These are phyloP conservation scores for Trichophyton equinum DNA, from an alignment of 2,329 filamentous ascomycete genomes.

Conservation along the genomic window DNA sequence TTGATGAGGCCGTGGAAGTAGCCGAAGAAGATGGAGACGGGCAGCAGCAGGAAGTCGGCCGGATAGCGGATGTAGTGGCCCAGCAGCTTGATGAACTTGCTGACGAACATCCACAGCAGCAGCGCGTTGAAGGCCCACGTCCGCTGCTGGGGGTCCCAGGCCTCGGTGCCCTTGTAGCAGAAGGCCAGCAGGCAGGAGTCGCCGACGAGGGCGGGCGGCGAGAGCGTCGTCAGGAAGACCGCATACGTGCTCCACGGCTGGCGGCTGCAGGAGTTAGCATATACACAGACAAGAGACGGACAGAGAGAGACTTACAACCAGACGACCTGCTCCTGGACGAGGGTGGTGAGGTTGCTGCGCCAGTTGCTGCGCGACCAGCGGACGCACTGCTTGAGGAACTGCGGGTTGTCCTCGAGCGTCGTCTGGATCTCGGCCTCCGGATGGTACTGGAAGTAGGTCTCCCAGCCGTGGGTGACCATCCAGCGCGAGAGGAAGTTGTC, in stretches of 20 bases:
- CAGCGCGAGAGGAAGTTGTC: constrained; percentile 97
- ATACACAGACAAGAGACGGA: background rate
- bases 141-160: constrained; percentile 45
- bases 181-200: constrained; percentile 62
- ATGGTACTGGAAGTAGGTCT: constrained; percentile 92
- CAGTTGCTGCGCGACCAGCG: constrained; percentile 96
- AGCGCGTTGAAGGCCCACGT: constrained; percentile 48
- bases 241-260: constrained; percentile 92
- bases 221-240: constrained; percentile 82
- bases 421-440: constrained; percentile 83
- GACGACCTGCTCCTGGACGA: constrained; percentile 71
- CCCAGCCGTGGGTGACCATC: constrained; percentile 84
- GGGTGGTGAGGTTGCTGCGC: constrained; percentile 88
- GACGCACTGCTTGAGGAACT: constrained; percentile 86
- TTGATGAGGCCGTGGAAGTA: constrained; percentile 92
- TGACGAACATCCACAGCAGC: constrained; percentile 67
- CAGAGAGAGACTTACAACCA: constrained; percentile 59
- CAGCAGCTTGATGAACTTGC: constrained; percentile 81
- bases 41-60: constrained; percentile 64
- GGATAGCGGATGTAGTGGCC: constrained; percentile 79
- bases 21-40: constrained; percentile 78
- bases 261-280: constrained; percentile 43
- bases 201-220: constrained; percentile 68
- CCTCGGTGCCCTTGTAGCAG: constrained; percentile 54
- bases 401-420: constrained; percentile 75